These are phyloP conservation scores for Sapria himalayana DNA, from an alignment of 345 rosid species.

Conservation along the genomic window DNA sequence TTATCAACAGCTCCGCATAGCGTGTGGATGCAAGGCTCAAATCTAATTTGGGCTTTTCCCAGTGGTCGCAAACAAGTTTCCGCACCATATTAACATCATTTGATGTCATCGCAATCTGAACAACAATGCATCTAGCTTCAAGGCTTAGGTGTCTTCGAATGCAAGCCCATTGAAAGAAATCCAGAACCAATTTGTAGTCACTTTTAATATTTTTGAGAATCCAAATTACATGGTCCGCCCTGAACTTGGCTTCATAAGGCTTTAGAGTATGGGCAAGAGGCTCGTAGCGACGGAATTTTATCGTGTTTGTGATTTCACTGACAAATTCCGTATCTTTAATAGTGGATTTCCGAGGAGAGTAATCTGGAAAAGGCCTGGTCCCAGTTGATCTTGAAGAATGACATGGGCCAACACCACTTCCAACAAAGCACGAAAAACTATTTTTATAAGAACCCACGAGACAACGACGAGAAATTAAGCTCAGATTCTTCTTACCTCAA, in stretches of 20 bases:
- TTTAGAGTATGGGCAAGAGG: slow-evolving; percentile 34
- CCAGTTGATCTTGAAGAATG: slow-evolving; percentile 13
- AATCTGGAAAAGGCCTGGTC: slow-evolving; percentile 70
- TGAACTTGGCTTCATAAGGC: slow-evolving; percentile 56
- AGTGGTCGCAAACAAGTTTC: slow-evolving; percentile 33
- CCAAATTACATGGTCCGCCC: slow-evolving; percentile 71
- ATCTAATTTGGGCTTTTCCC: slow-evolving; percentile 42
- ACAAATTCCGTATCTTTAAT: slow-evolving; percentile 54
- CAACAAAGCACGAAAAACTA: background rate
- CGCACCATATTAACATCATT: slow-evolving; percentile 39
- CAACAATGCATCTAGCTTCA: slow-evolving; percentile 57
- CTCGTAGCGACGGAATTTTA: slow-evolving; percentile 48
- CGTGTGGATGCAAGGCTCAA: slow-evolving; percentile 21
- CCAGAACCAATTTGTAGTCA: slow-evolving; percentile 52
- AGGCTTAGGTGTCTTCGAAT: slow-evolving; percentile 39
- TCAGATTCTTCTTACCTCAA: too few relatives aligned
- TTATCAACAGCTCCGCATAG: slow-evolving; percentile 40
- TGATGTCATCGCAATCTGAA: slow-evolving; percentile 54
- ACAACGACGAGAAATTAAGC: too few relatives aligned
- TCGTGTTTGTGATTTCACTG: slow-evolving; percentile 40
- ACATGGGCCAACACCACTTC: slow-evolving; percentile 4
- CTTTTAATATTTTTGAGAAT: slow-evolving; percentile 58
- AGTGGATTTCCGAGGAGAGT: slow-evolving; percentile 62
- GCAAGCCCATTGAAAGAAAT: slow-evolving; percentile 73
- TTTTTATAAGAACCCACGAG: too few relatives aligned